Percentiles rank a stretch among this genome's conserved stretches.
Conservation (phyloP, 345 rosid species). For the Boechera retrofracta region DNA sequence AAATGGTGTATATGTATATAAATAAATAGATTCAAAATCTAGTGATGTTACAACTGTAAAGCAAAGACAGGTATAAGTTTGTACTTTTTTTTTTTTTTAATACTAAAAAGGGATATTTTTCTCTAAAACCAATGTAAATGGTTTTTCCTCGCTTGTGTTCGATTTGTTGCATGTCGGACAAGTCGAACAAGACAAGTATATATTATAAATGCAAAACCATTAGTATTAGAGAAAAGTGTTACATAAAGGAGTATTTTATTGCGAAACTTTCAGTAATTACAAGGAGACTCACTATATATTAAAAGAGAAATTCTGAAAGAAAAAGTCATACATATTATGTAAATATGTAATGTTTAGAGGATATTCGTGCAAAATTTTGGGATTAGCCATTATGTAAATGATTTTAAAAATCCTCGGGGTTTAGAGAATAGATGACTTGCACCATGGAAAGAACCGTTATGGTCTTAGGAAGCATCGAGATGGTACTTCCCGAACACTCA, state of each 20-base stretch:
- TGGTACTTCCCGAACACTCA: neutral
- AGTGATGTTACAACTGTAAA: neutral
- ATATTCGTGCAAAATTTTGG: neutral
- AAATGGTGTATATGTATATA: neutral
- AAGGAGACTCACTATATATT: neutral
- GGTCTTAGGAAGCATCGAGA: neutral
- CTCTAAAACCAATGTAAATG: constrained; percentile 2
- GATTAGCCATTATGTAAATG: neutral
- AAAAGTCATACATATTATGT: neutral
- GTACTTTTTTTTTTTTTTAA: neutral
- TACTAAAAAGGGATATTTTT: neutral
- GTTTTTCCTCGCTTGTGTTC: constrained; percentile 7
- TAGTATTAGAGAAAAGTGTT: neutral
- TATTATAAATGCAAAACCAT: neutral
- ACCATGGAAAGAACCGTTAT: neutral
- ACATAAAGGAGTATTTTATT: neutral
- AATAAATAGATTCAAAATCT: neutral
- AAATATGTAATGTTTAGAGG: neutral
- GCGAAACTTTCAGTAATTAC: neutral
- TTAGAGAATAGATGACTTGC: neutral
- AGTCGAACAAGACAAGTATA: neutral
- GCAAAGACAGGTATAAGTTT: neutral
- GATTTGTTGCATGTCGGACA: neutral
- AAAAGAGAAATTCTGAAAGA: neutral
- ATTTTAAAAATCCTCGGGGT: neutral